A percentile compares a stretch with the other conserved stretches of the same genome.
Conservation (phyloP, 768 basidiomycete genomes). For the Termitomyces sp. region DNA sequence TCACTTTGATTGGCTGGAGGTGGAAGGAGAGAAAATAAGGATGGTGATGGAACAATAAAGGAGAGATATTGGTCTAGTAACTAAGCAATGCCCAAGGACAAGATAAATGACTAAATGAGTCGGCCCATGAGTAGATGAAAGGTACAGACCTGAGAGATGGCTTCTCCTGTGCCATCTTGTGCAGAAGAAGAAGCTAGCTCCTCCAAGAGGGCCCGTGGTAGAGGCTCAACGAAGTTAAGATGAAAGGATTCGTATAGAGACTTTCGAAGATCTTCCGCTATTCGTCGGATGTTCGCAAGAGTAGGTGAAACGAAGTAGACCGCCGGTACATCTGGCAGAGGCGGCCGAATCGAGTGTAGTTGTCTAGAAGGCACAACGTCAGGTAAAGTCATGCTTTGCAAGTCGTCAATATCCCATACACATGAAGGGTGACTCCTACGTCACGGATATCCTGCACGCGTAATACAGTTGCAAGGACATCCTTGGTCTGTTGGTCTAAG, state of each 20-base stretch:
- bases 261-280: constrained; percentile 90
- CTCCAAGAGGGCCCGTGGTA: constrained; percentile 85
- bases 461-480: constrained; percentile 90
- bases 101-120: constrained; percentile 4
- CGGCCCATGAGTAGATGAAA: background rate
- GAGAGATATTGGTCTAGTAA: constrained; percentile 97
- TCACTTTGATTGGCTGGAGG: constrained; percentile 34
- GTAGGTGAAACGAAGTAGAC: constrained; percentile 96
- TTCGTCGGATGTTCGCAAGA: constrained; percentile 76
- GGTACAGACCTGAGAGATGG: constrained; percentile 65
- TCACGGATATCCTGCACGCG: constrained; percentile 96
- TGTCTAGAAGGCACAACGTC: constrained; percentile 49
- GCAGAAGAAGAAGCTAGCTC: constrained; percentile 90
- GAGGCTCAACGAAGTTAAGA: constrained; percentile 91
- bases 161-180: constrained; percentile 74
- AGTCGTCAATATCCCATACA: constrained; percentile 56
- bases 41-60: constrained; percentile 89
- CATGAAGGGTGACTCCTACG: constrained; percentile 95
- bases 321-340: constrained; percentile 92
- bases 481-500: constrained; percentile 92
- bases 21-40: constrained; percentile 86
- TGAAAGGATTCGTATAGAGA: constrained; percentile 89
- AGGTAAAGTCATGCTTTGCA: background rate
- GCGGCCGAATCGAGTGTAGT: constrained; percentile 82
- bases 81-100: constrained; percentile 28